These are phyloP conservation scores for Backusella macrospora DNA, from an alignment of 192 early-diverging fungal genomes.

Conservation along the genomic window DNA sequence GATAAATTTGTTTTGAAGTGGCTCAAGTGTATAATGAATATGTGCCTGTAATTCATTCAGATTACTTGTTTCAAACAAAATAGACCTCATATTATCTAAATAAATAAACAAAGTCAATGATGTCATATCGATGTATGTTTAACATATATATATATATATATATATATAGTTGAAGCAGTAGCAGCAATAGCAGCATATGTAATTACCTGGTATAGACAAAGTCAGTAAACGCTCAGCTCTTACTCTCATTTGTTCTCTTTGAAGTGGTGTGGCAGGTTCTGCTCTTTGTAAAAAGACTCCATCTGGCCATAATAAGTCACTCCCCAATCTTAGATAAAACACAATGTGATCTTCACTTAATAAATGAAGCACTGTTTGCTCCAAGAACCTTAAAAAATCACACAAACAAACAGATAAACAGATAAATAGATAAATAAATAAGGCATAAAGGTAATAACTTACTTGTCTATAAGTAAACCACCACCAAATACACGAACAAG, in stretches of 20 bases:
- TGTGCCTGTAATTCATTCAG: constrained; percentile 39
- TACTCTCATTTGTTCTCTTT: constrained; percentile 40
- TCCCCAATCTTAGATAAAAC: constrained; percentile 49
- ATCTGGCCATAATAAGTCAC: constrained; percentile 53
- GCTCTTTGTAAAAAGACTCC: constrained; percentile 44
- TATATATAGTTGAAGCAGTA: not conserved
- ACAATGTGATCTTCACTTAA: constrained; percentile 51
- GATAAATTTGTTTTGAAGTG: constrained; percentile 49
- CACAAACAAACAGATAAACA: not conserved
- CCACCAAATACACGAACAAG: constrained; percentile 48
- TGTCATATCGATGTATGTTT: too few relatives aligned
- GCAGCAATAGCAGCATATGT: not conserved
- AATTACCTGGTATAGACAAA: constrained; percentile 48
- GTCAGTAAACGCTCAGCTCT: constrained; percentile 48
- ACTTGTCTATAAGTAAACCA: constrained; percentile 50
- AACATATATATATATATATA: not conserved
- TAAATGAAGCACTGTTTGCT: constrained; percentile 50
- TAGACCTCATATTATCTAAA: constrained; percentile 23
- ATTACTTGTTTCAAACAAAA: constrained; percentile 36
- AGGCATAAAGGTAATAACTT: constrained; percentile 15
- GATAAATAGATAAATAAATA: not conserved
- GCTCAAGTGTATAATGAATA: constrained; percentile 43
- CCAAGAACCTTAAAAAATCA: constrained; percentile 41
- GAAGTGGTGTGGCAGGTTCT: constrained; percentile 42
- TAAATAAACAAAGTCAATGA: not conserved